phyloP scores from a whole-genome alignment of 495 filamentous ascomycete species.

The Entonaema liquescens region DNA sequence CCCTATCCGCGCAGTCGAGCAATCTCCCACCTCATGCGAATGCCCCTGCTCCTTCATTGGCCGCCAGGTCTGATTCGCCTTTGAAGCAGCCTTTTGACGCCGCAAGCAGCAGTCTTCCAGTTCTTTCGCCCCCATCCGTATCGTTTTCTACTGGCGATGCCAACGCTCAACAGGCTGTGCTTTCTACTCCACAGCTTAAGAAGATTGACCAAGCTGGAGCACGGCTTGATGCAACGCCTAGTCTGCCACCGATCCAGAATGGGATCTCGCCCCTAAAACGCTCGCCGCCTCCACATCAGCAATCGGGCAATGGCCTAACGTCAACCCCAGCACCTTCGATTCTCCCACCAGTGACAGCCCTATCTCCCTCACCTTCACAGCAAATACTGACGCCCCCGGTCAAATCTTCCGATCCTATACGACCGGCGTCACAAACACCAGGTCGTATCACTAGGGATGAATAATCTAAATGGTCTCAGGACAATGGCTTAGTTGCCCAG shows the following conservation, averaged over 20 bases:
- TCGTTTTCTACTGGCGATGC: constrained; percentile 26
- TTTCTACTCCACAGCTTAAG: constrained; percentile 45
- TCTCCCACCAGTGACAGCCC: constrained; percentile 59
- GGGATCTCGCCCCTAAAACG: constrained; percentile 84
- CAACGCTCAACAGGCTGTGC: constrained; percentile 16
- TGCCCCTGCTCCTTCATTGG: constrained; percentile 24
- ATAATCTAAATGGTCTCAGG: constrained; percentile 4
- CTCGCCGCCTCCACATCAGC: constrained; percentile 54
- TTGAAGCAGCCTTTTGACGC: constrained; percentile 40
- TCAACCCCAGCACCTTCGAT: constrained; percentile 51
- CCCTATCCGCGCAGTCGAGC: constrained; percentile 40
- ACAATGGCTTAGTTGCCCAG: not conserved
- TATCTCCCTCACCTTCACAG: constrained; percentile 61
- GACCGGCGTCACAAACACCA: constrained; percentile 29
- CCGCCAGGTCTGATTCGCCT: constrained; percentile 36
- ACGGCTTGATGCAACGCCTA: constrained; percentile 45
- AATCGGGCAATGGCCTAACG: constrained; percentile 27
- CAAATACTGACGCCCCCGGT: constrained; percentile 61
- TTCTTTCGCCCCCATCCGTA: constrained; percentile 32
- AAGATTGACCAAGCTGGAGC: constrained; percentile 27
- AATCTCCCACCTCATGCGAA: constrained; percentile 38
- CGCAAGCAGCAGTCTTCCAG: constrained; percentile 34
- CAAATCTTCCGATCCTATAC: constrained; percentile 53
- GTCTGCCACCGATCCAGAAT: constrained; percentile 63
- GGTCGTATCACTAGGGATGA: constrained; percentile 18